A percentile compares a stretch with the other conserved stretches of the same genome.
Evolutionary conservation across 2,329 filamentous ascomycete species (phyloP).

Genomic region (Zasmidium angulare): DNA sequence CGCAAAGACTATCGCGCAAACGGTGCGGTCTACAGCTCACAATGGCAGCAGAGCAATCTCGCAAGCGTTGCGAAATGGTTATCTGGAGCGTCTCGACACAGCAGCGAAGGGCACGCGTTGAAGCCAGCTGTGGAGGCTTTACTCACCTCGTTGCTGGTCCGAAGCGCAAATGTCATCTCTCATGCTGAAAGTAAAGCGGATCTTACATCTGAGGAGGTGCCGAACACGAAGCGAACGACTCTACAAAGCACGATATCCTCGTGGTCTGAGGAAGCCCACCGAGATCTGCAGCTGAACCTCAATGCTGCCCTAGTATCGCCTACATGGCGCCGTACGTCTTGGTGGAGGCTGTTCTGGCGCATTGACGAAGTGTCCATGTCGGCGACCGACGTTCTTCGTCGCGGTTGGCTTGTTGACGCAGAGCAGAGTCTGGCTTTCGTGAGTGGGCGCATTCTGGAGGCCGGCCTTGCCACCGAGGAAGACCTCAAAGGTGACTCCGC

Average conservation of each 20-base stretch:
- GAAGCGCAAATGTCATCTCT: constrained; percentile 54
- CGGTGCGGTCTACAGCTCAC: constrained; percentile 34
- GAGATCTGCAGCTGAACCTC: constrained; percentile 77
- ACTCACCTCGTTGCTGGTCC: constrained; percentile 65
- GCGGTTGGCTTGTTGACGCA: constrained; percentile 72
- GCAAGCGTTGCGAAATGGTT: constrained; percentile 30
- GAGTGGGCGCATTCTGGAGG: constrained; percentile 70
- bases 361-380: constrained; percentile 89
- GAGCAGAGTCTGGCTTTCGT: constrained; percentile 83
- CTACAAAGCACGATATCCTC: constrained; percentile 62
- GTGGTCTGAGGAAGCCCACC: constrained; percentile 80
- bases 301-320: constrained; percentile 73
- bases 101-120: constrained; percentile 45
- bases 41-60: constrained; percentile 37
- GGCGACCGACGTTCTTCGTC: constrained; percentile 72
- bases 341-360: constrained; percentile 96
- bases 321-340: constrained; percentile 76
- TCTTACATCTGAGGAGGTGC: constrained; percentile 36
- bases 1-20: constrained; percentile 32
- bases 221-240: constrained; percentile 44
- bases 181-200: constrained; percentile 46
- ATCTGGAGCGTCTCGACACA: constrained; percentile 28
- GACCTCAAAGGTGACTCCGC: constrained; percentile 23
- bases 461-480: constrained; percentile 47
- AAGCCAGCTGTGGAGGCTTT: constrained; percentile 67